These are phyloP conservation scores for Coelastrella sp. DNA, from an alignment of 139 green algal species.

Conservation along the genomic window DNA sequence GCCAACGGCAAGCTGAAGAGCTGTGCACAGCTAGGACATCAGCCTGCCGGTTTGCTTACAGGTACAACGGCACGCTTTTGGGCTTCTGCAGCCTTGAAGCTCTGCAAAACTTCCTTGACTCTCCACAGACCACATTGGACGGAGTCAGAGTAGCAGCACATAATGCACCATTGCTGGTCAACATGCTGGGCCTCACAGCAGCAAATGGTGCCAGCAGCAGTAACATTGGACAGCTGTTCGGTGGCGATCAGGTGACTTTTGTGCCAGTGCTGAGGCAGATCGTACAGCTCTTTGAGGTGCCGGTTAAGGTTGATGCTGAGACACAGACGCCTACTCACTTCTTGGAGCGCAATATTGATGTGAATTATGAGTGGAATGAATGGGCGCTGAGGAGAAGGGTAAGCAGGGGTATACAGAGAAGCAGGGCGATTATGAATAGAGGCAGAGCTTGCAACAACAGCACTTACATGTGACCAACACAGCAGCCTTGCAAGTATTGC, in stretches of 20 bases:
- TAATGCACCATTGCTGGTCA: slow-evolving; percentile 57
- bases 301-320: slow-evolving; percentile 70
- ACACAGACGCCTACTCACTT: slow-evolving; percentile 83
- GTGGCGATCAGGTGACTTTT: background rate
- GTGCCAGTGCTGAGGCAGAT: slow-evolving; percentile 21
- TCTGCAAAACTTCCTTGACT: slow-evolving; percentile 47
- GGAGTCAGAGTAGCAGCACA: slow-evolving; percentile 39
- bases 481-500: no score
- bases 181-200: slow-evolving; percentile 55
- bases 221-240: background rate
- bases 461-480: no score
- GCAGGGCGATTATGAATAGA: no score
- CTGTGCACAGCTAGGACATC: no score
- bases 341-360: slow-evolving; percentile 75
- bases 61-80: slow-evolving; percentile 49
- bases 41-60: background rate
- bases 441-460: no score
- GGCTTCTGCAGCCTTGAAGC: slow-evolving; percentile 51
- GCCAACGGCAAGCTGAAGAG: no score
- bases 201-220: background rate
- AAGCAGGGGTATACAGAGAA: background rate
- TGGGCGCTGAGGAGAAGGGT: slow-evolving; percentile 79
- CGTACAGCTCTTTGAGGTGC: slow-evolving; percentile 16
- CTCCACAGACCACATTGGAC: slow-evolving; percentile 39
- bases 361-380: slow-evolving; percentile 83